Conservation (phyloP, 2,329 filamentous ascomycete species). For the Arthrobotrys entomopaga region DNA sequence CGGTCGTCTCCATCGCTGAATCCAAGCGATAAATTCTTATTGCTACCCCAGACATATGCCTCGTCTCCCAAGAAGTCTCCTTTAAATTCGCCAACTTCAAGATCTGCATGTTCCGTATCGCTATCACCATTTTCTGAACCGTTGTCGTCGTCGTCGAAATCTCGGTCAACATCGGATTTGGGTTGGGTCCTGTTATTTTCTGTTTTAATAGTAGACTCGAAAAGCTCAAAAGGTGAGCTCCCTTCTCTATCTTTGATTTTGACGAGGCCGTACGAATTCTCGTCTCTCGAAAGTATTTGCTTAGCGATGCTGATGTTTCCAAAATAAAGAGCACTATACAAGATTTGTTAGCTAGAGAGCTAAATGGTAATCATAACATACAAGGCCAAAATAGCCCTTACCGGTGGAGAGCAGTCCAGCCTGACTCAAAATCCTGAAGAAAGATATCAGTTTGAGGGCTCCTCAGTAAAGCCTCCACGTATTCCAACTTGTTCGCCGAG, state of each 20-base stretch:
- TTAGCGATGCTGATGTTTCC: slow-evolving; percentile 68
- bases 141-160: slow-evolving; percentile 69
- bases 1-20: slow-evolving; percentile 96
- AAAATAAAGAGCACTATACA: slow-evolving; percentile 57
- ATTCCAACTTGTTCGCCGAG: slow-evolving; percentile 74
- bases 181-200: slow-evolving; percentile 60
- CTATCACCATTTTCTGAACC: slow-evolving; percentile 24
- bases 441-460: slow-evolving; percentile 87
- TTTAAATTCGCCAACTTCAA: slow-evolving; percentile 60
- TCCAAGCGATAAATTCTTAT: slow-evolving; percentile 91
- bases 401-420: slow-evolving; percentile 94
- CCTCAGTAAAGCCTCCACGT: slow-evolving; percentile 81
- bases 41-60: slow-evolving; percentile 92
- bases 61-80: slow-evolving; percentile 74
- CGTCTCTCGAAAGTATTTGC: slow-evolving; percentile 80
- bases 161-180: slow-evolving; percentile 63
- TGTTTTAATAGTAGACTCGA: slow-evolving; percentile 84
- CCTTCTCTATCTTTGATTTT: slow-evolving; percentile 86
- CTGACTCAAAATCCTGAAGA: slow-evolving; percentile 86
- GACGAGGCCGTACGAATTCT: slow-evolving; percentile 69
- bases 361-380: neutral
- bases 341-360: slow-evolving; percentile 67
- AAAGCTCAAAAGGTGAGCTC: slow-evolving; percentile 88
- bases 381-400: slow-evolving; percentile 5
- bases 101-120: slow-evolving; percentile 52